phyloP scores from a whole-genome alignment of 2,329 filamentous ascomycete species.

The Cadophora sp. region DNA sequence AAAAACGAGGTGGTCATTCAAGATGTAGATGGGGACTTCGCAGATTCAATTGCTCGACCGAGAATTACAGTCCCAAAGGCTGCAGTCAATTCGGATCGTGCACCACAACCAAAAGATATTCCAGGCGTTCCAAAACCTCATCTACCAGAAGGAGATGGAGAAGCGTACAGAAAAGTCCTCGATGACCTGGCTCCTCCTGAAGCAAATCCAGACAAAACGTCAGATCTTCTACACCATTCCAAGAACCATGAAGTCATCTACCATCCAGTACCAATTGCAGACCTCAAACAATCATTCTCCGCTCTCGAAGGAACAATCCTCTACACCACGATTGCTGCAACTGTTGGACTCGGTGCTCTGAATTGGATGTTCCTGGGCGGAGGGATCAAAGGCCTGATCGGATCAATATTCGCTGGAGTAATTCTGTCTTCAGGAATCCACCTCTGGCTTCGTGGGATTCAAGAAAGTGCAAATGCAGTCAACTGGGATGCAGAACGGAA shows the following conservation, averaged over 20 bases:
- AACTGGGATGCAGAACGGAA: slow-evolving; percentile 35
- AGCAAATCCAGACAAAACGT: slow-evolving; percentile 33
- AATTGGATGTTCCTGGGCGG: slow-evolving; percentile 32
- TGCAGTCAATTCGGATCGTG: slow-evolving; percentile 17
- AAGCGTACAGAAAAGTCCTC: slow-evolving; percentile 28
- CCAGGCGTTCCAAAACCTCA: slow-evolving; percentile 17
- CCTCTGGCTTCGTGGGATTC: slow-evolving; percentile 34
- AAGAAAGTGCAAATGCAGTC: slow-evolving; percentile 34
- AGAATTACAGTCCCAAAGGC: slow-evolving; percentile 35
- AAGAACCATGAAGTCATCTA: slow-evolving; percentile 35
- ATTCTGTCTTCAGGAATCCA: slow-evolving; percentile 35
- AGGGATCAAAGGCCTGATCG: slow-evolving; percentile 29
- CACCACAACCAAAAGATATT: slow-evolving; percentile 20
- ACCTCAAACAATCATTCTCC: slow-evolving; percentile 31
- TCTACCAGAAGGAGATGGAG: slow-evolving; percentile 29
- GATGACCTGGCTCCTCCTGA: slow-evolving; percentile 36
- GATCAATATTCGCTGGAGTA: slow-evolving; percentile 28
- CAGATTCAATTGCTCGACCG: slow-evolving; percentile 30
- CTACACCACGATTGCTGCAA: slow-evolving; percentile 27
- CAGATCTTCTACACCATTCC: slow-evolving; percentile 34
- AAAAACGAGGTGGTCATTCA: slow-evolving; percentile 36
- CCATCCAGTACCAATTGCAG: slow-evolving; percentile 34
- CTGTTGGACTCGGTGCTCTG: slow-evolving; percentile 27
- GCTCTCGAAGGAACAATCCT: slow-evolving; percentile 30
- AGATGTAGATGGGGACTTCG: slow-evolving; percentile 36